Percentiles rank a stretch among this genome's conserved stretches.
These are phyloP conservation scores for Linderniella brevidens DNA, from an alignment of 257 asterid species.

Conservation along the genomic window DNA sequence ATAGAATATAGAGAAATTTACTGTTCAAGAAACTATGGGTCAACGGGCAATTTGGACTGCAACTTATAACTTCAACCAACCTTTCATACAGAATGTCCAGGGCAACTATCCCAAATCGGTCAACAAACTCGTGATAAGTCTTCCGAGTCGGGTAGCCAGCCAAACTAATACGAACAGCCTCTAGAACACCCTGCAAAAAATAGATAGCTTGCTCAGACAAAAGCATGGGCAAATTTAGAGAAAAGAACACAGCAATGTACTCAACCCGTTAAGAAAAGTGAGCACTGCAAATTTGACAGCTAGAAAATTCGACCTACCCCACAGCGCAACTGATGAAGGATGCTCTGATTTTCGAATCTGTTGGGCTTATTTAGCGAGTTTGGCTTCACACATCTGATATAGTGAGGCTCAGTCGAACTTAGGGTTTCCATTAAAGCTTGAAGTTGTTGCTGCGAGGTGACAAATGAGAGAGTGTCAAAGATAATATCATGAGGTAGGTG, in stretches of 20 bases:
- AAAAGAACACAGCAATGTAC: too few relatives aligned
- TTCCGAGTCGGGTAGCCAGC: conserved; percentile 98
- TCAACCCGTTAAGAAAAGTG: too few relatives aligned
- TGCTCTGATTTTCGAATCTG: conserved; percentile 78
- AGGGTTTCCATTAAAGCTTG: conserved; percentile 98
- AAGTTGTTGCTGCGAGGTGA: conserved; percentile 74
- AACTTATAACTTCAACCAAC: conserved; percentile 24
- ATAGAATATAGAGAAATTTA: too few relatives aligned
- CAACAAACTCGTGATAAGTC: conserved; percentile 85
- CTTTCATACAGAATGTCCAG: conserved; percentile 62
- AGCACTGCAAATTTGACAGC: too few relatives aligned
- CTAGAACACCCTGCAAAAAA: conserved; percentile 81
- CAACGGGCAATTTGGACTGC: conserved; percentile 1
- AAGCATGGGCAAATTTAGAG: not conserved
- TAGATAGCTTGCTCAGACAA: conserved; percentile 5
- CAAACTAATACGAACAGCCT: conserved; percentile 98
- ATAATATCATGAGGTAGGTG: too few relatives aligned
- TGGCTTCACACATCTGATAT: conserved; percentile 95
- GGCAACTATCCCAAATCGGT: conserved; percentile 84
- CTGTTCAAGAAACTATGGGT: too few relatives aligned
- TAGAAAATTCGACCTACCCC: conserved; percentile 51
- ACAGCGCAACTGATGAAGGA: conserved; percentile 96
- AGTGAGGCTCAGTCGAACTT: conserved; percentile 96
- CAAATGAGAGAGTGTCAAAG: not conserved
- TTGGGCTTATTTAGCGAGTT: conserved; percentile 78